Conservation (phyloP, 2,329 filamentous ascomycete species). For the Endoconidiophora polonica region DNA sequence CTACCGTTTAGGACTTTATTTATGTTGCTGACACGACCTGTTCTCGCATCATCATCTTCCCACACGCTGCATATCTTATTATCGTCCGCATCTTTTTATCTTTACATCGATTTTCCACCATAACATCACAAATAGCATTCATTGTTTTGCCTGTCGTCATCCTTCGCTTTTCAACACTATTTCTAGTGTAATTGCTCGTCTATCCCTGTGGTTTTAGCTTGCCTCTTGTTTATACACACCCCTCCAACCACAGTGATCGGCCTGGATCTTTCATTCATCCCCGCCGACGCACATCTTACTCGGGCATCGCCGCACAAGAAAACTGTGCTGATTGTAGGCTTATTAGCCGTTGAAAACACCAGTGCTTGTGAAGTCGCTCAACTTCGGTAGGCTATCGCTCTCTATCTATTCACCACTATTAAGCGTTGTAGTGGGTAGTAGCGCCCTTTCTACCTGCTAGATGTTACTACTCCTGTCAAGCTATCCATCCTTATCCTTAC, state of each 20-base stretch:
- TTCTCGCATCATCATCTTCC: not conserved
- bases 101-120: not conserved
- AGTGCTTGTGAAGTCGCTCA: conserved; percentile 1
- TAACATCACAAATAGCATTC: not conserved
- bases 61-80: not conserved
- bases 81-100: not conserved
- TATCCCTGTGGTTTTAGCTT: not conserved
- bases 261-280: no score
- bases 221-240: no score
- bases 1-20: not conserved
- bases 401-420: not conserved
- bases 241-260: no score
- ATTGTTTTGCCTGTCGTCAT: not conserved
- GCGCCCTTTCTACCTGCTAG: not conserved
- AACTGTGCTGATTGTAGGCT: no score
- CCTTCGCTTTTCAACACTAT: not conserved
- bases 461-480: not conserved
- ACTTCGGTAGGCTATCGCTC: not conserved
- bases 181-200: not conserved
- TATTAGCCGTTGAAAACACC: not conserved
- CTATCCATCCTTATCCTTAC: conserved; percentile 2
- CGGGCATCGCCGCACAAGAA: no score
- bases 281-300: no score
- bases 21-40: not conserved
- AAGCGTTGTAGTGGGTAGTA: not conserved